Evolutionary conservation across 208 protist species (phyloP).

Genomic region (Vickermania spadyakhi): DNA sequence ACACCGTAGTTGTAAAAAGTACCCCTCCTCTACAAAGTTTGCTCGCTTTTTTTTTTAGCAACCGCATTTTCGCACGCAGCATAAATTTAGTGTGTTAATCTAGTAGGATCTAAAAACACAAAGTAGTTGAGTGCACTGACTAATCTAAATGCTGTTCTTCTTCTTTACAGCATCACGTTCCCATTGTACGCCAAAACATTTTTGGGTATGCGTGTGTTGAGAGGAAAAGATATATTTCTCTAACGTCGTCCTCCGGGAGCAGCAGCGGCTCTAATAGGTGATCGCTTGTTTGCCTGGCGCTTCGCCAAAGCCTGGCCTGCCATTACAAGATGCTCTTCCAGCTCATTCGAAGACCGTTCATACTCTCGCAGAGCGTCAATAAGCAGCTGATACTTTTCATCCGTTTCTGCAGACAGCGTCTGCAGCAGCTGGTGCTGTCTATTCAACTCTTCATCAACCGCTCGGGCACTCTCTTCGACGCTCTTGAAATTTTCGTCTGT

Average conservation of each 20-base stretch:
- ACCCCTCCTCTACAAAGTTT: no score
- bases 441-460: slow-evolving; percentile 58
- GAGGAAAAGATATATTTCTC: no score
- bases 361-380: slow-evolving; percentile 53
- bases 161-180: no score
- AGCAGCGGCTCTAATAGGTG: not conserved
- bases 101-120: no score
- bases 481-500: slow-evolving; percentile 79
- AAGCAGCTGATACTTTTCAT: slow-evolving; percentile 51
- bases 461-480: slow-evolving; percentile 66
- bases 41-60: no score
- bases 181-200: no score
- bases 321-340: slow-evolving; percentile 70
- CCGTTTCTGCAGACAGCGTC: slow-evolving; percentile 39
- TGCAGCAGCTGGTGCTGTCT: slow-evolving; percentile 24
- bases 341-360: slow-evolving; percentile 43
- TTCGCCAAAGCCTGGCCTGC: slow-evolving; percentile 60
- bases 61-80: no score
- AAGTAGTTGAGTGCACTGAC: no score
- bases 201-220: no score
- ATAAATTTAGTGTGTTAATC: no score
- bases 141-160: no score
- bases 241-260: not conserved
- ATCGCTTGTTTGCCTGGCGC: slow-evolving; percentile 4
- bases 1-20: no score